Evolutionary conservation across 225 moss, liverwort and hornwort genomes (phyloP).

Genomic region (Marchantia polymorpha): DNA sequence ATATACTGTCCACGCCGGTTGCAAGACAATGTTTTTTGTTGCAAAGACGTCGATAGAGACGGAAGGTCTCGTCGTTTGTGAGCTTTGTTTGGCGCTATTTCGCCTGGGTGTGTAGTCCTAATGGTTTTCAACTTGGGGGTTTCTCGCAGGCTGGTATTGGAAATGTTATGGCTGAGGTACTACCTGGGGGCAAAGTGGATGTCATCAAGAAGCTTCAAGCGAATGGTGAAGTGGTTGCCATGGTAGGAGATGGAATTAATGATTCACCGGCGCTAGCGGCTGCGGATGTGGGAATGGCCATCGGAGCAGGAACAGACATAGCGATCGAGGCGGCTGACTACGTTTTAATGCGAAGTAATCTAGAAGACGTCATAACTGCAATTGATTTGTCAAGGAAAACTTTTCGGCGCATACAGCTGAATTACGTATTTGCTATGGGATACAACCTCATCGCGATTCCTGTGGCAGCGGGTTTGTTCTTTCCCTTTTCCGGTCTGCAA

Average conservation of each 20-base stretch:
- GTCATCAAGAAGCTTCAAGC: constrained; percentile 57
- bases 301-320: constrained; percentile 91
- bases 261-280: constrained; percentile 87
- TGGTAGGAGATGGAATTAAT: constrained; percentile 97
- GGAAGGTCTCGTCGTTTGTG: no score
- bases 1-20: no score
- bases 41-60: no score
- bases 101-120: neutral
- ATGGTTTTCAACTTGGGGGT: neutral
- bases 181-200: constrained; percentile 71
- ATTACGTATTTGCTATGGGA: constrained; percentile 83
- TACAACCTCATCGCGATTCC: constrained; percentile 82
- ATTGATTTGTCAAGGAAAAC: constrained; percentile 83
- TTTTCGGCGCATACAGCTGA: constrained; percentile 69
- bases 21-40: no score
- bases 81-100: neutral
- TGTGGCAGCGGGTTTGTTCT: constrained; percentile 71
- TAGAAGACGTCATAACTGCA: constrained; percentile 92
- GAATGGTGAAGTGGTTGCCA: constrained; percentile 67
- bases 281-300: constrained; percentile 81
- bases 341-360: constrained; percentile 72
- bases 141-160: constrained; percentile 61
- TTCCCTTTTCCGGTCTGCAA: constrained; percentile 46
- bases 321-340: constrained; percentile 90
- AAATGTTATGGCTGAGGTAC: constrained; percentile 72